Conservation (phyloP, 805 yeast genomes). For the Saturnispora galanensis region DNA sequence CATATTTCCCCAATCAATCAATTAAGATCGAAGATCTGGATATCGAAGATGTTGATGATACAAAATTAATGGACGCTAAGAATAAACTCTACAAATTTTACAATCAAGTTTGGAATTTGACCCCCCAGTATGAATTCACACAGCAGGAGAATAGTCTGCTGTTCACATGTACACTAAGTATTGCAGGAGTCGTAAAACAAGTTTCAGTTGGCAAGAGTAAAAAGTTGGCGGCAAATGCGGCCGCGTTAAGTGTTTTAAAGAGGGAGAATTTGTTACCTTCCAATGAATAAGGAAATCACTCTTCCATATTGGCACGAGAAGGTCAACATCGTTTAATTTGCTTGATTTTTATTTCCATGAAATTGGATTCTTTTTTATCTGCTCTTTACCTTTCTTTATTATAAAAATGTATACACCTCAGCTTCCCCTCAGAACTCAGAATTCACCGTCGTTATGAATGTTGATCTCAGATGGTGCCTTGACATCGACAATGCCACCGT, state of each 20-base stretch:
- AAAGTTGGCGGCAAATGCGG: conserved; percentile 10
- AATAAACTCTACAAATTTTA: conserved; percentile 1
- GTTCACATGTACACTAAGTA: conserved; percentile 3
- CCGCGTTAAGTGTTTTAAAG: conserved; percentile 7
- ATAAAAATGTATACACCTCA: too few relatives aligned
- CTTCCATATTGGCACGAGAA: too few relatives aligned
- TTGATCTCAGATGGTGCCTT: conserved; percentile 68
- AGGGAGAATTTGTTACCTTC: neutral
- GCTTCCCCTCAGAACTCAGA: conserved; percentile 20
- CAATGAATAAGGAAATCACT: too few relatives aligned
- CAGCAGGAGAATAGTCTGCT: neutral
- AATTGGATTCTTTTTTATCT: too few relatives aligned
- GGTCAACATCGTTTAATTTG: too few relatives aligned
- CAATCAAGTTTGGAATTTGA: neutral
- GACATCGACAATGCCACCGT: conserved; percentile 43
- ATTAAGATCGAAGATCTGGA: neutral
- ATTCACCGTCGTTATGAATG: conserved; percentile 49
- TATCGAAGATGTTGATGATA: neutral
- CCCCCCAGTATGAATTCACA: conserved; percentile 1
- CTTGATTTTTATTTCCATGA: too few relatives aligned
- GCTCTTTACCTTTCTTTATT: too few relatives aligned
- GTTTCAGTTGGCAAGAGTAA: conserved; percentile 7
- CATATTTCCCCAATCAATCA: conserved; percentile 1
- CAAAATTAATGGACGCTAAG: neutral
- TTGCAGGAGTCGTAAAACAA: neutral